Evolutionary conservation across 2,329 filamentous ascomycete species (phyloP).

Genomic region (Diaporthe sp.): DNA sequence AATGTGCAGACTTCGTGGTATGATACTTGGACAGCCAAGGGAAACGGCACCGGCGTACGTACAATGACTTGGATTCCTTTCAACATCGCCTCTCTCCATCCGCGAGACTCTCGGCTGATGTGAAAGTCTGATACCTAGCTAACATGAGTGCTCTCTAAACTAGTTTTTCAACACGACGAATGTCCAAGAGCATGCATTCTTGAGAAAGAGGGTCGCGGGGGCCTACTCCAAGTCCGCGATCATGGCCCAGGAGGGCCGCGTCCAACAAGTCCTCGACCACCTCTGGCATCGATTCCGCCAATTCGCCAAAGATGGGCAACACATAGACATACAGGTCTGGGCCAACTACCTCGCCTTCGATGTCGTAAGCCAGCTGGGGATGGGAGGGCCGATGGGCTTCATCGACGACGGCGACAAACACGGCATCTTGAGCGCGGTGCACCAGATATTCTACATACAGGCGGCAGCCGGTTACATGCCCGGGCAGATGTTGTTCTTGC

Average conservation of each 20-base stretch:
- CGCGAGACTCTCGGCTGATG: too few relatives aligned
- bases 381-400: not conserved
- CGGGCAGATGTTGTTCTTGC: not conserved
- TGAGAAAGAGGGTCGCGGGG: not conserved
- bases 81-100: too few relatives aligned
- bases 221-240: constrained; percentile 4
- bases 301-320: not conserved
- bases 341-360: constrained; percentile 16
- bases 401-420: not conserved
- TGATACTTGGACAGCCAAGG: not conserved
- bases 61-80: too few relatives aligned
- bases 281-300: not conserved
- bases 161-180: constrained; percentile 2
- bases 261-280: not conserved
- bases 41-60: not conserved
- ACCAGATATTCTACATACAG: not conserved
- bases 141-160: rapidly evolving
- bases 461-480: not conserved
- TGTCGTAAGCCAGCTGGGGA: constrained; percentile 5
- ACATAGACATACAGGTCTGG: not conserved
- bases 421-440: not conserved
- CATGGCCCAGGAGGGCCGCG: not conserved
- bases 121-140: not conserved
- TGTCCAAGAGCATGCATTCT: not conserved
- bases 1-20: constrained; percentile 2